Evolutionary conservation across 2,329 filamentous ascomycete species (phyloP).

Genomic region (Coniochaeta sp.): DNA sequence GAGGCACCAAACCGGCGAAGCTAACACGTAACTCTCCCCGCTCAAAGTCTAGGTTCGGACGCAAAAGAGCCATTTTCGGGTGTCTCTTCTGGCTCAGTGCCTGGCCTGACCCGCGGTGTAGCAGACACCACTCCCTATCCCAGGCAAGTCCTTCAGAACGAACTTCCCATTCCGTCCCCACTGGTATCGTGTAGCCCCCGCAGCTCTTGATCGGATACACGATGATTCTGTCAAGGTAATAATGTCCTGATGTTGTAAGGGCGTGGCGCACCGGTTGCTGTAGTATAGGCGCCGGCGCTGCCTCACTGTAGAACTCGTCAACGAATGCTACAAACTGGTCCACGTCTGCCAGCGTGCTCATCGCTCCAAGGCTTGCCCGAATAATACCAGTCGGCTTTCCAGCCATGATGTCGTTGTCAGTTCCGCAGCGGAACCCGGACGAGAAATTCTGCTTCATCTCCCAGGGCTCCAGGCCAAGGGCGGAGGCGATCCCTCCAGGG

Average conservation of each 20-base stretch:
- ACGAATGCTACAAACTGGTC: constrained; percentile 65
- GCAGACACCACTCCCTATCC: constrained; percentile 94
- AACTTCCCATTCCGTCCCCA: constrained; percentile 63
- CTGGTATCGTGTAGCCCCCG: constrained; percentile 65
- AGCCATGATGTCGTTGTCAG: constrained; percentile 70
- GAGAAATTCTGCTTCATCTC: constrained; percentile 83
- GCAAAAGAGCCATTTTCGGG: constrained; percentile 78
- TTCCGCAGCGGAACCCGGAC: constrained; percentile 75
- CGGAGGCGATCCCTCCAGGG: constrained; percentile 72
- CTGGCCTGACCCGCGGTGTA: constrained; percentile 78
- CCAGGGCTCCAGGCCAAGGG: constrained; percentile 66
- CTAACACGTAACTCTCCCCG: constrained; percentile 56
- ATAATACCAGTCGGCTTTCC: constrained; percentile 86
- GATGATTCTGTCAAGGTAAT: constrained; percentile 56
- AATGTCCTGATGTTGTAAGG: constrained; percentile 10
- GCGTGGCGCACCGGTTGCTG: not conserved
- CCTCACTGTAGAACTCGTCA: constrained; percentile 53
- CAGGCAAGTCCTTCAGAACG: constrained; percentile 77
- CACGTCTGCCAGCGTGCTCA: constrained; percentile 75
- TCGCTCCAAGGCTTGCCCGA: constrained; percentile 78
- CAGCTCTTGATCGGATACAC: constrained; percentile 96
- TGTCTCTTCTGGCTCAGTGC: constrained; percentile 85
- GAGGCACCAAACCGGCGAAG: constrained; percentile 28
- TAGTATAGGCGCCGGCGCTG: not conserved
- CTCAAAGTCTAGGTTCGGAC: constrained; percentile 65